Conservation (phyloP, 2,329 filamentous ascomycete species). For the Fusarium verticillioides region DNA sequence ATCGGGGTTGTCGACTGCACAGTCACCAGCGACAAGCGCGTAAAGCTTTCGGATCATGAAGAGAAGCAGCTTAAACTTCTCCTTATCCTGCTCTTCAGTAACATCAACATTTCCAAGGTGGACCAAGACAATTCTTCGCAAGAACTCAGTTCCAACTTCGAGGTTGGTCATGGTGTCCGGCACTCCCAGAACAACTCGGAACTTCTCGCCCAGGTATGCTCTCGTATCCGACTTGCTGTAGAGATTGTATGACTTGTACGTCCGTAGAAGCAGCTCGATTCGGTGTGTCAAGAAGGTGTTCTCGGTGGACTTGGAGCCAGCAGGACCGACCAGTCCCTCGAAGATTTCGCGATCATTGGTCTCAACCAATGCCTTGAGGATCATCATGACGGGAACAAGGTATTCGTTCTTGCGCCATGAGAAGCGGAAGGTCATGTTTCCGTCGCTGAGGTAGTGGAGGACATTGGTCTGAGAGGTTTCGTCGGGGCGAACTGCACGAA, state of each 20-base stretch:
- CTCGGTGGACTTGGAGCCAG: slow-evolving; percentile 78
- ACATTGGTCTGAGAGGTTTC: slow-evolving; percentile 98
- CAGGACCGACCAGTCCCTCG: slow-evolving; percentile 85
- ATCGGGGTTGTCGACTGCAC: slow-evolving; percentile 94
- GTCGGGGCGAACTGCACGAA: slow-evolving; percentile 93
- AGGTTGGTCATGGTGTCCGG: slow-evolving; percentile 86
- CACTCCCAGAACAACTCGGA: slow-evolving; percentile 86
- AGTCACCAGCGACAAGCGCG: slow-evolving; percentile 90
- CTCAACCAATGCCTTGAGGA: slow-evolving; percentile 92
- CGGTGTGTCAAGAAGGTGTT: slow-evolving; percentile 96
- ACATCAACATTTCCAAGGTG: slow-evolving; percentile 90
- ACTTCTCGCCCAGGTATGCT: slow-evolving; percentile 89
- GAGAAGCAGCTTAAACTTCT: slow-evolving; percentile 93
- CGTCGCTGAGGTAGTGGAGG: slow-evolving; percentile 93
- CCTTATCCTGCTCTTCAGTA: slow-evolving; percentile 82
- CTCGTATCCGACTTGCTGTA: slow-evolving; percentile 85
- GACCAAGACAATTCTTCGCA: slow-evolving; percentile 89
- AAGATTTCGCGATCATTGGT: slow-evolving; percentile 98
- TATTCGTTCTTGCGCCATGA: slow-evolving; percentile 98
- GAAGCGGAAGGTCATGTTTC: slow-evolving; percentile 96
- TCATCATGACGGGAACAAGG: slow-evolving; percentile 95
- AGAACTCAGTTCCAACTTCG: slow-evolving; percentile 89
- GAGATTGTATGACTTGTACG: slow-evolving; percentile 90
- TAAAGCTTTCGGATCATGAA: slow-evolving; percentile 99
- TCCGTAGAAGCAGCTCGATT: slow-evolving; percentile 89